Percentiles rank a stretch among this genome's conserved stretches.
Conservation (phyloP, 2,329 filamentous ascomycete genomes). For the Ceratocystis colombiana region DNA sequence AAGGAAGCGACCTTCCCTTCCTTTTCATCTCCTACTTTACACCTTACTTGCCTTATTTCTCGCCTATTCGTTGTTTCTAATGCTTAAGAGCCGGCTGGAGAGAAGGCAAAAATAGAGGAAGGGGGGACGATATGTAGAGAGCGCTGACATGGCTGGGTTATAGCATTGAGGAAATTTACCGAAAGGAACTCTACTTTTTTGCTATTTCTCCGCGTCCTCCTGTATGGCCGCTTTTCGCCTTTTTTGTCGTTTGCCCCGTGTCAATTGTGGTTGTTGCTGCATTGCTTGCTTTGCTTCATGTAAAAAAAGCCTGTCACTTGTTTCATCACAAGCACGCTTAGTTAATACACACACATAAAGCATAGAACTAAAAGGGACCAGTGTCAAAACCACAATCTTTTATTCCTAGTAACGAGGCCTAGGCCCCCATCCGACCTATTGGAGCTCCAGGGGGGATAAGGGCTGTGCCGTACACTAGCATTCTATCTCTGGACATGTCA, state of each 20-base stretch:
- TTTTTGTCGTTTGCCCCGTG: not conserved
- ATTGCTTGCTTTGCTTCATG: too few species aligned
- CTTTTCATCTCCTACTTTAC: not conserved
- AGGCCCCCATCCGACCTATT: too few species aligned
- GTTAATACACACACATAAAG: not conserved
- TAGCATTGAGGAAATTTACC: not conserved
- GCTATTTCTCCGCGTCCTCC: not conserved
- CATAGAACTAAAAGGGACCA: not conserved
- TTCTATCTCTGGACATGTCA: conserved; percentile 11
- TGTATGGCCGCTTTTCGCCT: not conserved
- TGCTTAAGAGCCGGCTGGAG: not conserved
- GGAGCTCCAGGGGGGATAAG: not conserved
- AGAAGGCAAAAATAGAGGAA: too few species aligned
- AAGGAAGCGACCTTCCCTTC: not conserved
- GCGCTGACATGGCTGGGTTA: too few species aligned
- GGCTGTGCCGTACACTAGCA: not conserved
- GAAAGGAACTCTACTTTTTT: conserved; percentile 6
- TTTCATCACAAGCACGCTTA: not conserved
- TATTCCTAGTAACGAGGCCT: too few species aligned
- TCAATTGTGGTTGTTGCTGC: too few species aligned
- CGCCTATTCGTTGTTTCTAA: not conserved
- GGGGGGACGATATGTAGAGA: too few species aligned
- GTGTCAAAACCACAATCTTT: not conserved
- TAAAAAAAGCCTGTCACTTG: not conserved
- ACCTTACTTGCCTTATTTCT: not conserved